Base-by-base conservation (phyloP, 169 alveolate genomes). In the Plasmodium yoelii region DNA sequence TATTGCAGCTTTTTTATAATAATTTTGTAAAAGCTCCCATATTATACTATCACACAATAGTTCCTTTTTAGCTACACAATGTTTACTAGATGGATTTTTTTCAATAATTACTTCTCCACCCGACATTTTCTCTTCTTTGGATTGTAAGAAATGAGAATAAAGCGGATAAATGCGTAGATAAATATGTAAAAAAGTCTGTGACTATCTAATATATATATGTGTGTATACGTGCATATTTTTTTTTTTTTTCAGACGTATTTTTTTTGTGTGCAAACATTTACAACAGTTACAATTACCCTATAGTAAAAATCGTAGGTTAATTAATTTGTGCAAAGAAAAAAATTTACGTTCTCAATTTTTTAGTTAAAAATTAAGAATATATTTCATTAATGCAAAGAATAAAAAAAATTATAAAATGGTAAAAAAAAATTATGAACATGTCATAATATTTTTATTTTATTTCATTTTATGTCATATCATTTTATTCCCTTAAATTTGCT, bases 21-120 rank as follows among this genome's bases (percentile, higher is more conserved):
- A 95, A 67, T 93, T 88, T 67, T 95, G 93, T 7, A 93, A 73
- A 91, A 95, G 89, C 13, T 84, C 69, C 97, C 97, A 95, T 64
- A 95, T 80, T 19, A 94, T 64, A 10, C 96, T 94, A 61, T 95
- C 96, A 44, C 94, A 90, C 44, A 95, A 92, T 24, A 65, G 93
- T 22, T 82, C 90, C 88, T 75, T 87, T 49, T 64, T 59, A 60
- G 94, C 96, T 18, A 95, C 90, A 65, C 95, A 87, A 34, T 87
- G 88, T 67, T 95, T 95, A 26, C 88, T 87, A 60, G 89, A 84
- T 5, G 97, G 97, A 72, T 87, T 63, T 70, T 92, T 94, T 77
- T 95, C 97, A 9, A 95, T 87, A 18, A 94, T 88, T 15, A 93
- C 95, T 88, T 95, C 97, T 44, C 95, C 96, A 26, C 96, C 96